Conservation (phyloP, 2,329 filamentous ascomycete species). For the Penicillium verrucosum region DNA sequence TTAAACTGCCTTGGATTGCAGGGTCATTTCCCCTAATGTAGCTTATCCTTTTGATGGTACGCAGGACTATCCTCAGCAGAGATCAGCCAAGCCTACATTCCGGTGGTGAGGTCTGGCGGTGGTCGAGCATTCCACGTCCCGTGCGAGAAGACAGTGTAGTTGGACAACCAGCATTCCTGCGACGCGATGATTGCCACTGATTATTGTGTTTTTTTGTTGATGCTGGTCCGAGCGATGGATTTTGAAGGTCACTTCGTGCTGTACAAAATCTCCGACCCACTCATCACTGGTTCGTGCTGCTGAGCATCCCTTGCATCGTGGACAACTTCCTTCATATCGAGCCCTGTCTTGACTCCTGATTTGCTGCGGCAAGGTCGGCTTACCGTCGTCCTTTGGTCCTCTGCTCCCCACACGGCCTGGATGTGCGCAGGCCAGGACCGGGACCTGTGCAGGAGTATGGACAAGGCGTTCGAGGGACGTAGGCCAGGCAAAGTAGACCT, state of each 20-base stretch:
- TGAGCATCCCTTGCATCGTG: slow-evolving; percentile 36
- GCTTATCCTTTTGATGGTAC: slow-evolving; percentile 21
- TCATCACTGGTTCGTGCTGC: slow-evolving; percentile 37
- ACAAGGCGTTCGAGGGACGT: slow-evolving; percentile 38
- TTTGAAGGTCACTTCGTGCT: slow-evolving; percentile 23
- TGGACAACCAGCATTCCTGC: slow-evolving; percentile 34
- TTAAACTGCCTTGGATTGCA: slow-evolving; percentile 8
- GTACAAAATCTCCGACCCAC: slow-evolving; percentile 36
- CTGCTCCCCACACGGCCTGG: slow-evolving; percentile 28
- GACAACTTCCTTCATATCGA: slow-evolving; percentile 31
- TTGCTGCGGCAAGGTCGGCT: slow-evolving; percentile 37
- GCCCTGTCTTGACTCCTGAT: slow-evolving; percentile 38
- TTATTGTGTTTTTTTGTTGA: slow-evolving; percentile 24
- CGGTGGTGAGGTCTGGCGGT: slow-evolving; percentile 25
- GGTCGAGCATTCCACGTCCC: slow-evolving; percentile 32
- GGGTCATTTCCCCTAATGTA: slow-evolving; percentile 16
- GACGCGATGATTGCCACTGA: slow-evolving; percentile 30
- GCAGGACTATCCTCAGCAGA: slow-evolving; percentile 1
- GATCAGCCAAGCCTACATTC: slow-evolving; percentile 34
- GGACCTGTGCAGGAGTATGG: slow-evolving; percentile 33
- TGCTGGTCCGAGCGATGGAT: slow-evolving; percentile 18
- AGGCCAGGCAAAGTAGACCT: slow-evolving; percentile 33
- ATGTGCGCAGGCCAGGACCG: slow-evolving; percentile 32
- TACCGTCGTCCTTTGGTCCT: slow-evolving; percentile 27
- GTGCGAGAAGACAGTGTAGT: slow-evolving; percentile 21